Evolutionary conservation across 2,329 filamentous ascomycete species (phyloP).

Genomic region (Endoconidiophora laricicola): DNA sequence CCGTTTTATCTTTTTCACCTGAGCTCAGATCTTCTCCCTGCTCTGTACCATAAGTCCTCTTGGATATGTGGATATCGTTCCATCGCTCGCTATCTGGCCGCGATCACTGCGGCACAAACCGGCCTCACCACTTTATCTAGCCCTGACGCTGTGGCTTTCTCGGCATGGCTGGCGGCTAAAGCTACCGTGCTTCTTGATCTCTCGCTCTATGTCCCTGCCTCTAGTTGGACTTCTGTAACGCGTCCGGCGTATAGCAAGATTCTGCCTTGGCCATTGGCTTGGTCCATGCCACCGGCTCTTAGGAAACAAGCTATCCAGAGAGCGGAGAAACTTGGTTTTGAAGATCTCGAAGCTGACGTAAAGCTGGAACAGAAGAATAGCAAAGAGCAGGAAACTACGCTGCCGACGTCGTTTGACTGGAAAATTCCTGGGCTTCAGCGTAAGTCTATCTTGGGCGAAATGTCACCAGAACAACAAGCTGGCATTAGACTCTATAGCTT

Average conservation of each 20-base stretch:
- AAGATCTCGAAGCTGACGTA: conserved; percentile 46
- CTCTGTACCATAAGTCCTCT: conserved; percentile 31
- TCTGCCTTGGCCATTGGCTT: conserved; percentile 75
- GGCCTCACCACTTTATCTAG: conserved; percentile 23
- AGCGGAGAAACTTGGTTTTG: conserved; percentile 54
- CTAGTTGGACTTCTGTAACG: conserved; percentile 67
- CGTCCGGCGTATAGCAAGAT: conserved; percentile 66
- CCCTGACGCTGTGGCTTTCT: conserved; percentile 35
- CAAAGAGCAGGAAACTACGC: conserved; percentile 16
- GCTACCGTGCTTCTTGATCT: conserved; percentile 70
- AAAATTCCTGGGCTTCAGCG: conserved; percentile 23
- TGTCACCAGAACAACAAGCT: conserved; percentile 54
- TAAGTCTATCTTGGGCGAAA: conserved; percentile 42
- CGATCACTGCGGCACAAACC: conserved; percentile 22
- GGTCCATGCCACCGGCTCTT: conserved; percentile 60
- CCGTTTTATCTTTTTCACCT: conserved; percentile 11
- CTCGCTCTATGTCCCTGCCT: conserved; percentile 74
- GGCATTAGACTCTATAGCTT: conserved; percentile 63
- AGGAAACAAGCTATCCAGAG: conserved; percentile 53
- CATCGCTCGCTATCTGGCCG: conserved; percentile 40
- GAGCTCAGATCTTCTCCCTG: conserved; percentile 35
- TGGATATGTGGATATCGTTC: conserved; percentile 44
- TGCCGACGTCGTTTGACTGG: conserved; percentile 25
- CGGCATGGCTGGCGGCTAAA: conserved; percentile 55
- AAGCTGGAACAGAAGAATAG: conserved; percentile 20